Evolutionary conservation across 2,329 filamentous ascomycete genomes (phyloP), one percentile per base, ranked within the genome.

Genomic region (Neopestalotiopsis sp.): DNA sequence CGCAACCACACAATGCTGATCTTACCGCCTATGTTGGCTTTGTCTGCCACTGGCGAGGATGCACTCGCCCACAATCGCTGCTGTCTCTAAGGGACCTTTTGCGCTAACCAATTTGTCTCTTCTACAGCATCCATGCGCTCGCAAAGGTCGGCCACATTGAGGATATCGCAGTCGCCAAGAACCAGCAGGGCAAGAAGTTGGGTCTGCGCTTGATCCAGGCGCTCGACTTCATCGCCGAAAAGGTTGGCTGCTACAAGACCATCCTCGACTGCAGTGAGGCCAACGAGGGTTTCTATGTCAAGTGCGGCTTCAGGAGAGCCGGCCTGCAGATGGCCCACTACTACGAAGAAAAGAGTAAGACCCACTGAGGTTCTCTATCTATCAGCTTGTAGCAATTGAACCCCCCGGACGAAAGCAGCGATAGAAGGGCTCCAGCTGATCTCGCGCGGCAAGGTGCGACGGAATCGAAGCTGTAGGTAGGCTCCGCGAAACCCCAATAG

Each of bases 241-340:
- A 94, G 79, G 91, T 96, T 69, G 96, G 95, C 67, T 98, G 95
- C 83, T 98, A 98, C 83, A 98, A 96, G 91, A 94, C 91, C 73
- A 98, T 99, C 74, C 88, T 98, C 72, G 95, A 98, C 82, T 99
- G 96, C 85, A 97, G 93, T 73, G 95, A 98, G 82, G 90, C 92
- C 75, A 99, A 98, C 80, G 94, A 97, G 81, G 95, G 95, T 28
- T 98, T 99, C 85, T 99, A 99, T 81, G 88, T 97, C 81, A 98
- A 98, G 87, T 98, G 96, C 82, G 95, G 95, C 69, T 98, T 97
- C 82, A 92, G 94, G 82, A 87, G 94, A 71, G 95, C 94, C 34
- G 96, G 96, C 17, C 84, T 98, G 68, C 94, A 99, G 83, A 98
- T 99, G 96, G 94, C 95, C 58, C 94, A 97, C 84, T 97, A 97